Evolutionary conservation across 495 filamentous ascomycete species (phyloP).

Genomic region (Margaritispora aquatica): DNA sequence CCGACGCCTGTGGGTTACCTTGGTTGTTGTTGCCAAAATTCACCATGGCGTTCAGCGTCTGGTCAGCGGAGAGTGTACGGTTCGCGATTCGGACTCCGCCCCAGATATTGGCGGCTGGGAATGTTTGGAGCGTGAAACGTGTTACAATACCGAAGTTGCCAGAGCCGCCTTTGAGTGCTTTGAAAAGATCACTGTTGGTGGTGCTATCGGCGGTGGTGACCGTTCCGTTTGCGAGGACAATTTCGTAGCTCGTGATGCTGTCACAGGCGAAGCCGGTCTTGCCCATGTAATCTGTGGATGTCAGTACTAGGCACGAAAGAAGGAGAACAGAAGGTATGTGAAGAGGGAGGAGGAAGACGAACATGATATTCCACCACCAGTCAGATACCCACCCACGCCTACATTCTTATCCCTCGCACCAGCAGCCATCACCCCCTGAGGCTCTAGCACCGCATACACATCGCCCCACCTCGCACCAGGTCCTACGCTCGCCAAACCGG

Average conservation of each 20-base stretch:
- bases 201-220: constrained; percentile 40
- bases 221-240: constrained; percentile 41
- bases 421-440: constrained; percentile 26
- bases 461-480: constrained; percentile 38
- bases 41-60: constrained; percentile 7
- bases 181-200: constrained; percentile 40
- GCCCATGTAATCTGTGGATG: constrained; percentile 32
- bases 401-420: constrained; percentile 5
- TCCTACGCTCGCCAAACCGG: constrained; percentile 26
- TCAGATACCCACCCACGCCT: constrained; percentile 13
- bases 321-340: no score
- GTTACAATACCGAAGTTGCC: constrained; percentile 52
- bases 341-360: neutral
- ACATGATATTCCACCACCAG: constrained; percentile 28
- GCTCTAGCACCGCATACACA: constrained; percentile 39
- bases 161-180: constrained; percentile 46
- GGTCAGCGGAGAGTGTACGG: constrained; percentile 28
- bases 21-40: constrained; percentile 10
- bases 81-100: constrained; percentile 8
- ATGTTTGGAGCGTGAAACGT: constrained; percentile 29
- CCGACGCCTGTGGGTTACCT: neutral
- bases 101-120: neutral
- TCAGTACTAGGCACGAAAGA: no score
- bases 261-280: constrained; percentile 37
- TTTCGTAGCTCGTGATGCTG: constrained; percentile 28